A percentile compares a stretch with the other conserved stretches of the same genome.
Evolutionary conservation across 257 asterid genomes (phyloP).

Genomic region (Solanum megistacrolobum): DNA sequence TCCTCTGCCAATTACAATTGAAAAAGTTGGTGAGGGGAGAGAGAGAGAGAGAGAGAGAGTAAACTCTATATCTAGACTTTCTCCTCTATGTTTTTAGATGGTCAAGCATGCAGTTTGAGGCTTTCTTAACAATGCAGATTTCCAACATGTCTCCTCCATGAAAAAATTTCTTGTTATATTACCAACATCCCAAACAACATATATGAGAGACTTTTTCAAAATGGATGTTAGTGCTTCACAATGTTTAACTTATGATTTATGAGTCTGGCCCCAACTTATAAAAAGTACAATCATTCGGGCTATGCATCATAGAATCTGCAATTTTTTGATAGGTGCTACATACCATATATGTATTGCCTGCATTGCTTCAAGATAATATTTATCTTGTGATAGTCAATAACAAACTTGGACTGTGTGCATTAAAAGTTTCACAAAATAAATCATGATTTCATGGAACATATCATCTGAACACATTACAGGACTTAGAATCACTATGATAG

Average conservation of each 20-base stretch:
- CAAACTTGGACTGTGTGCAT: not conserved
- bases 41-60: not conserved
- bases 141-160: not conserved
- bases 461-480: not conserved
- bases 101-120: not conserved
- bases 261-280: not conserved
- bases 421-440: not conserved
- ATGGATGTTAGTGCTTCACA: not conserved
- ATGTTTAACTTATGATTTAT: not conserved
- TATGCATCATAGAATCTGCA: not conserved
- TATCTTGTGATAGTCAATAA: not conserved
- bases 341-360: not conserved
- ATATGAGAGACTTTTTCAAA: not conserved
- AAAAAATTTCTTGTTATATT: not conserved
- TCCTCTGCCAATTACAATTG: constrained; percentile 52
- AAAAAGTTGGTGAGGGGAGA: not conserved
- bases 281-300: not conserved
- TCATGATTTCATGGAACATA: not conserved
- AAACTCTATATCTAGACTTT: not conserved
- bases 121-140: not conserved
- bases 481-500: not conserved
- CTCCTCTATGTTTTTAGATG: not conserved
- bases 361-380: not conserved
- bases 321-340: not conserved
- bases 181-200: not conserved